Conservation (phyloP, 2,329 filamentous ascomycete species). For the Coniochaeta sp. region DNA sequence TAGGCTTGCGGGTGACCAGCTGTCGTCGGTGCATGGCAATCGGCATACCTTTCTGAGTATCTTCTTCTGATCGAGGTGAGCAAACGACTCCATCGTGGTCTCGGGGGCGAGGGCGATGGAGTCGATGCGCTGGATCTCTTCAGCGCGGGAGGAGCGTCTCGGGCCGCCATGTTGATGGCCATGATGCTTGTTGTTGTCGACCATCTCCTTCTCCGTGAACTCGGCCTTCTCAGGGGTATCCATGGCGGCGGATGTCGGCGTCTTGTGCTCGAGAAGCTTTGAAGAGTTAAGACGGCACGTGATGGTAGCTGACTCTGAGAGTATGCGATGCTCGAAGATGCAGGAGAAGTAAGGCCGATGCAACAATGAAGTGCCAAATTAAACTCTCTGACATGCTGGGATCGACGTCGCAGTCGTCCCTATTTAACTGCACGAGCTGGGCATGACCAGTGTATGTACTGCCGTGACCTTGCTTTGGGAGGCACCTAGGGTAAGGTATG, state of each 20-base stretch:
- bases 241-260: neutral
- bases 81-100: slow-evolving; percentile 16
- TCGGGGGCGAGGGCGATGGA: slow-evolving; percentile 9
- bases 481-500: too few species aligned
- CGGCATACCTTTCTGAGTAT: slow-evolving; percentile 45
- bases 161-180: neutral
- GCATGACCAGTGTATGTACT: too few species aligned
- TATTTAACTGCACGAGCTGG: too few species aligned
- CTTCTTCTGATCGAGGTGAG: slow-evolving; percentile 46
- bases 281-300: neutral
- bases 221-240: slow-evolving; percentile 6
- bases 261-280: neutral
- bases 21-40: too few species aligned
- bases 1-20: too few species aligned
- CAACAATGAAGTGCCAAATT: too few species aligned
- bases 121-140: slow-evolving; percentile 11
- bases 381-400: too few species aligned
- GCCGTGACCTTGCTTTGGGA: too few species aligned
- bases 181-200: neutral
- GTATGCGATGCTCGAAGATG: too few species aligned
- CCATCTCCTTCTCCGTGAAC: slow-evolving; percentile 7
- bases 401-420: too few species aligned
- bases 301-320: too few species aligned
- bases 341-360: too few species aligned
- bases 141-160: slow-evolving; percentile 3